Percentiles rank a stretch among this genome's conserved stretches.
These are phyloP conservation scores for Xylogone sp. DNA, from an alignment of 2,329 filamentous ascomycete genomes.

Conservation along the genomic window DNA sequence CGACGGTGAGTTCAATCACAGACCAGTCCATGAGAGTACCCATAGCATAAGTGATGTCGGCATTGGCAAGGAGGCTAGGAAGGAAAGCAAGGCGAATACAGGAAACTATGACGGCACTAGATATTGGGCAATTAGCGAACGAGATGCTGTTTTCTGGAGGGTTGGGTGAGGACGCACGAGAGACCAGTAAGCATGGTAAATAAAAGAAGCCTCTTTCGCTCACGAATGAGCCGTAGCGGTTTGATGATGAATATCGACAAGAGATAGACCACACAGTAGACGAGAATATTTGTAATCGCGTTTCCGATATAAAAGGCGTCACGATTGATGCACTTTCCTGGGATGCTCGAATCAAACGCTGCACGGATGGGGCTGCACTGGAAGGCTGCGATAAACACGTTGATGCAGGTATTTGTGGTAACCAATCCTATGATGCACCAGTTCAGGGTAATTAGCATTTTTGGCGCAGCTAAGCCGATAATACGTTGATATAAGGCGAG, in stretches of 20 bases:
- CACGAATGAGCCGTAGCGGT: neutral
- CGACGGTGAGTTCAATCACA: constrained; percentile 37
- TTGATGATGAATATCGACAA: neutral
- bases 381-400: neutral
- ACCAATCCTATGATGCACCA: neutral
- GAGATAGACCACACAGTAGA: neutral
- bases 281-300: neutral
- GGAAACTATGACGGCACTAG: constrained; percentile 41
- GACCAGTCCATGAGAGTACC: constrained; percentile 41
- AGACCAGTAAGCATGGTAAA: neutral
- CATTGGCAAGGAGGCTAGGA: constrained; percentile 35
- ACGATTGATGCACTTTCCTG: neutral
- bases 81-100: constrained; percentile 43
- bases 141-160: too few species aligned
- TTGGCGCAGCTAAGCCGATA: neutral
- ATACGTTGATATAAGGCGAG: neutral
- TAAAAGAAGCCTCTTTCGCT: neutral
- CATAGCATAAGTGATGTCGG: constrained; percentile 32
- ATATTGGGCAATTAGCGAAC: neutral
- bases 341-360: neutral
- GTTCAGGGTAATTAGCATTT: neutral
- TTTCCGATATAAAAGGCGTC: neutral
- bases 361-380: neutral
- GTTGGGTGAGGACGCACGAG: neutral
- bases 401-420: neutral